Evolutionary conservation across 2,329 filamentous ascomycete species (phyloP).

Genomic region (Calonectria honghensis): DNA sequence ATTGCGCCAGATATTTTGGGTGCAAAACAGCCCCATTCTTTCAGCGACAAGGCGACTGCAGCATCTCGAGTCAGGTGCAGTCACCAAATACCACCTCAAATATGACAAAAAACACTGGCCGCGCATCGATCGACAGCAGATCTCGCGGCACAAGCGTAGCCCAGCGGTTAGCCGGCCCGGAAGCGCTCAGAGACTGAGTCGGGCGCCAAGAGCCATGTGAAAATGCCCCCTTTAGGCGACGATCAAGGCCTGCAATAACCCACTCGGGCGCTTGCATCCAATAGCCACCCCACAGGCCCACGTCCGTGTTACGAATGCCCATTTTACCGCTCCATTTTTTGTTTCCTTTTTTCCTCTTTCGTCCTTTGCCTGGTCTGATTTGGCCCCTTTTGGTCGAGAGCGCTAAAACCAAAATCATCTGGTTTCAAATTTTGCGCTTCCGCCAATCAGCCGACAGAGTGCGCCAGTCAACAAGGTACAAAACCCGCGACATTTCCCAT

Average conservation of each 20-base stretch:
- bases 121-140: constrained; percentile 24
- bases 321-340: neutral
- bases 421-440: neutral
- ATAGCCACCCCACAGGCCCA: neutral
- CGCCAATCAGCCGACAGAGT: neutral
- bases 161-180: constrained; percentile 10
- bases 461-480: neutral
- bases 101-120: neutral
- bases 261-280: constrained; percentile 3
- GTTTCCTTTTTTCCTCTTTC: neutral
- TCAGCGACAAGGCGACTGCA: neutral
- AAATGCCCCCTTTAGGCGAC: constrained; percentile 3
- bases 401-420: neutral
- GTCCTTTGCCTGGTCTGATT: neutral
- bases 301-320: neutral
- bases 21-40: neutral
- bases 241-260: neutral
- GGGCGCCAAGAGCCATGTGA: neutral
- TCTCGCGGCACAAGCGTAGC: constrained; percentile 7
- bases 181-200: neutral
- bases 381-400: neutral
- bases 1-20: neutral
- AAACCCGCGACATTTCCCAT: neutral
- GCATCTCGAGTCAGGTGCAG: neutral
- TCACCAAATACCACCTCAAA: neutral